Evolutionary conservation across 768 basidiomycete genomes (phyloP).

Genomic region (Hebeloma cylindrosporum): DNA sequence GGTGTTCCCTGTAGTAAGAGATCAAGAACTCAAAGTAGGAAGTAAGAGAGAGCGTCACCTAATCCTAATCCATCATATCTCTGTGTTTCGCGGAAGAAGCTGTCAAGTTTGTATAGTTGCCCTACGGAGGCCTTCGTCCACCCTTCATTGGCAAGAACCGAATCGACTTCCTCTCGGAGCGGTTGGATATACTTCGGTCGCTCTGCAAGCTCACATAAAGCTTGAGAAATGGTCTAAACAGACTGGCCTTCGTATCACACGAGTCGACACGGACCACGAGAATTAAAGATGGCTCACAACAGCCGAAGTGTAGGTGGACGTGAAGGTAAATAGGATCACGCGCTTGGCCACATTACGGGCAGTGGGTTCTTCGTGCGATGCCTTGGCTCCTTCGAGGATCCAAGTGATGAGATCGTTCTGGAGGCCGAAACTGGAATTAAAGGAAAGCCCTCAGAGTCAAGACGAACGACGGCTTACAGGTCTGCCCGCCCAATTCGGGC

Average conservation of each 20-base stretch:
- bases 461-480: too few species aligned
- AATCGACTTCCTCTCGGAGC: slow-evolving; percentile 43
- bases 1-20: not conserved
- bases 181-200: slow-evolving; percentile 31
- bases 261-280: not conserved
- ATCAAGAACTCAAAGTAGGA: not conserved
- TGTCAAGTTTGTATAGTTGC: slow-evolving; percentile 41
- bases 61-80: not conserved
- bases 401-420: slow-evolving; percentile 42
- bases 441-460: too few species aligned
- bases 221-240: slow-evolving; percentile 34
- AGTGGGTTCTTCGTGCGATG: slow-evolving; percentile 22
- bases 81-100: slow-evolving; percentile 40
- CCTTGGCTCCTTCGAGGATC: slow-evolving; percentile 32
- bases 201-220: slow-evolving; percentile 36
- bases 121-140: slow-evolving; percentile 33
- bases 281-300: slow-evolving; percentile 28
- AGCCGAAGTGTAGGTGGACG: slow-evolving; percentile 36
- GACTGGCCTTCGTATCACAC: not conserved
- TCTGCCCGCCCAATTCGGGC: slow-evolving; percentile 33
- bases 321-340: slow-evolving; percentile 36
- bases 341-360: slow-evolving; percentile 23
- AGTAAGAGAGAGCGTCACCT: not conserved
- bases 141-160: slow-evolving; percentile 30
- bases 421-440: too few species aligned